Evolutionary conservation across 1,139 yeast genomes (phyloP).

Genomic region (Candida albicans): DNA sequence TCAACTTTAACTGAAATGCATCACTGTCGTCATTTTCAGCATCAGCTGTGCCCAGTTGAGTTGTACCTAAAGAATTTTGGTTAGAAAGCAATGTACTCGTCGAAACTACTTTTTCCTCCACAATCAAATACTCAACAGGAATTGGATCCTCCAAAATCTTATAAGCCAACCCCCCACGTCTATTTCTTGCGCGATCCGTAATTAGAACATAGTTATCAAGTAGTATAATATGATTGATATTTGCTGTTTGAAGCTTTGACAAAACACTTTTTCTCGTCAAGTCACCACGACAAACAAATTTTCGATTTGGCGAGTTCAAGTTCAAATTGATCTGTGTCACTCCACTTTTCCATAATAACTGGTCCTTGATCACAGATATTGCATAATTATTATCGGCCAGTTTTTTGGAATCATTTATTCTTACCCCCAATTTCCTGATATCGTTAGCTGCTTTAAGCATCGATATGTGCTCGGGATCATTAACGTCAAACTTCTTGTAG

Average conservation of each 20-base stretch:
- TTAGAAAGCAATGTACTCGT: constrained; percentile 17
- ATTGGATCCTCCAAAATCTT: constrained; percentile 59
- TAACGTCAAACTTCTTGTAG: constrained; percentile 43
- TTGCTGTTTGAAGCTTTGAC: constrained; percentile 46
- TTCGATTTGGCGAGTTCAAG: constrained; percentile 56
- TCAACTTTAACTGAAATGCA: constrained; percentile 37
- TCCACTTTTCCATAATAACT: constrained; percentile 48
- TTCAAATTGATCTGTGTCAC: constrained; percentile 47
- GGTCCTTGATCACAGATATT: constrained; percentile 46
- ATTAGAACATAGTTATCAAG: constrained; percentile 73
- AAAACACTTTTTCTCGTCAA: constrained; percentile 62
- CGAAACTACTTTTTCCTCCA: constrained; percentile 38
- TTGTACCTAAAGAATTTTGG: constrained; percentile 18
- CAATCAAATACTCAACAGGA: constrained; percentile 56
- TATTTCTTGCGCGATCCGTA: constrained; percentile 49
- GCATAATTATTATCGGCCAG: constrained; percentile 55
- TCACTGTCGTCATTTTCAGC: constrained; percentile 37
- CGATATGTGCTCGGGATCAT: constrained; percentile 56
- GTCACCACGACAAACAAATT: constrained; percentile 59
- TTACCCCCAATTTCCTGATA: constrained; percentile 36
- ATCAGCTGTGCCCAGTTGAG: constrained; percentile 5
- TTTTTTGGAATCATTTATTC: constrained; percentile 52
- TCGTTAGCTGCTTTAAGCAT: constrained; percentile 54
- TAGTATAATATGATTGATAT: constrained; percentile 54
- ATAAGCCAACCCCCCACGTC: constrained; percentile 26